Base-by-base conservation (phyloP, 2,329 filamentous ascomycete species). In the Leptographium galeiforme region DNA sequence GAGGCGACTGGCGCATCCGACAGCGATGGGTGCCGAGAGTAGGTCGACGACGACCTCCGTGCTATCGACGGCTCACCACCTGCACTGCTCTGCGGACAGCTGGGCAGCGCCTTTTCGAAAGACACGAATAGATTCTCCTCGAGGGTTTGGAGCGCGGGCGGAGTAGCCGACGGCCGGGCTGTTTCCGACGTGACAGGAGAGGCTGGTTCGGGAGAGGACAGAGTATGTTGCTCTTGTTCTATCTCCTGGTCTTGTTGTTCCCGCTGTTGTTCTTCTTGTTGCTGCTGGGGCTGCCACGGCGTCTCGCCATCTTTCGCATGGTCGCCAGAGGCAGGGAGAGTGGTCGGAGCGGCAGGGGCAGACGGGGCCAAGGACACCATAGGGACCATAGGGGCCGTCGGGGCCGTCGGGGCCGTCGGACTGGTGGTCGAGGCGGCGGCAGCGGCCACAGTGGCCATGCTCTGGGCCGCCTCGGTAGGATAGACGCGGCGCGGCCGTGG, bases 11-110 rank as follows among this genome's bases (percentile, higher is more conserved):
- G 78, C 13, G 70, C 63, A 5, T 71, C 72, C 0, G 76, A 75
- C 1, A 73, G 55, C n/a, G 77, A 82, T 4, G 72, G 63, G 53
- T 78, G 76, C 40, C 76, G 72, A 1, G 79, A 78, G 16, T 71
- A 67, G 1, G 64, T 67, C 1, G 62, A 63, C 0, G 70, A 68
- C 1, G 59, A 59, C 13, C 66, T 66, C 33, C 63, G 61, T 4
- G 60, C 57, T 5, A 64, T 64, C 1, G 58, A 60, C 5, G 58
- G 59, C 3, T 63, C 61, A 45, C 70, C 67, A 53, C 70, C 16
- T 10, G 48, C 18, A 19, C 18, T 55, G 8, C 14, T 13, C 13
- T 43, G 71, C 2, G 68, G 69, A 11, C 70, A 71, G 8, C 71
- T 66, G 1, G 67, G 67, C 19, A 68, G 57, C 36, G 61, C 62